phyloP scores from a whole-genome alignment of 352 stramenopile genomes.

The Phytophthora multivora region DNA sequence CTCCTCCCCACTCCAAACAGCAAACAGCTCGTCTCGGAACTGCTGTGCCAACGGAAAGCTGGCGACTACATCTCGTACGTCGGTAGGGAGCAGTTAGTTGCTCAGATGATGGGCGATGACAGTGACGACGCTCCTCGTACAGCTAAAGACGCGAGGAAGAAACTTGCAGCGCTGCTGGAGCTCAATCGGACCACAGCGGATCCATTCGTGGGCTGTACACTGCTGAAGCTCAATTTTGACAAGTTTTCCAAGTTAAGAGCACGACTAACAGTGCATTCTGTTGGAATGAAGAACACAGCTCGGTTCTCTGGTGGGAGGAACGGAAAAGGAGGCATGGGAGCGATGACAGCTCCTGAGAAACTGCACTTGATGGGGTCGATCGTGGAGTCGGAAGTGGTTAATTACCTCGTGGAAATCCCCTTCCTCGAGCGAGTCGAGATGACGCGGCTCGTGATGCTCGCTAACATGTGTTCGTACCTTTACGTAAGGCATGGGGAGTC shows the following conservation, averaged over 20 bases:
- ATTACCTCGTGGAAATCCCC: conserved; percentile 67
- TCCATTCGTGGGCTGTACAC: conserved; percentile 51
- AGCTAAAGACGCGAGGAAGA: conserved; percentile 44
- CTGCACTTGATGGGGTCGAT: conserved; percentile 69
- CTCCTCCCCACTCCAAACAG: conserved; percentile 43
- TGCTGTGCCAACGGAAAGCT: conserved; percentile 60
- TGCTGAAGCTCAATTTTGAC: conserved; percentile 64
- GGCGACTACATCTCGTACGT: conserved; percentile 69
- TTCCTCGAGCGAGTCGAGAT: conserved; percentile 69
- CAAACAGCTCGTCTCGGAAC: conserved; percentile 57
- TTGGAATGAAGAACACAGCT: conserved; percentile 52
- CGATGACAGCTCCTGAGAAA: conserved; percentile 56
- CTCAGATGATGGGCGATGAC: conserved; percentile 43
- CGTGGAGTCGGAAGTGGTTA: conserved; percentile 70
- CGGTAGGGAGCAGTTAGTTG: conserved; percentile 50
- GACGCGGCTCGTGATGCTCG: conserved; percentile 58
- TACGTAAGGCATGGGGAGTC: conserved; percentile 56
- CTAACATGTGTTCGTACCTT: conserved; percentile 71
- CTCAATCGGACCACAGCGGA: conserved; percentile 65
- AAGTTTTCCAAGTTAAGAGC: conserved; percentile 51
- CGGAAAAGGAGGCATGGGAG: conserved; percentile 16
- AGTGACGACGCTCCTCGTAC: conserved; percentile 19
- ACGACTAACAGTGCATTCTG: conserved; percentile 23
- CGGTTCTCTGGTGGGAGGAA: conserved; percentile 47
- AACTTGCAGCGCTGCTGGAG: conserved; percentile 61